phyloP scores from a whole-genome alignment of 2,329 filamentous ascomycete genomes.

The Ceratocystis harringtonii region DNA sequence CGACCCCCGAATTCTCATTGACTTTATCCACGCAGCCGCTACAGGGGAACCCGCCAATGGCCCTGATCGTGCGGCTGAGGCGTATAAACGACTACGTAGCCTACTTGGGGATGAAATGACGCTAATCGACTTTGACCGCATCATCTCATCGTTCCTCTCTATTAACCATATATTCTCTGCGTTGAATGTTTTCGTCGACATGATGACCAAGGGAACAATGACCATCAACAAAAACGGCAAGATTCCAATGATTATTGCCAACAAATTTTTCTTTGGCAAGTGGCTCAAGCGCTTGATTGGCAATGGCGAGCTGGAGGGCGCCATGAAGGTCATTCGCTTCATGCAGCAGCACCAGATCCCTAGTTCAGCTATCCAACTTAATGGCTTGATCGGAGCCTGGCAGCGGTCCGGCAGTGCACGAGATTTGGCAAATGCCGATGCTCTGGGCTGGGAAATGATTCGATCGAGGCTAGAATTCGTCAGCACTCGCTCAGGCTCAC shows the following conservation, averaged over 20 bases:
- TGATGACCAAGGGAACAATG: slow-evolving; percentile 55
- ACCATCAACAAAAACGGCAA: slow-evolving; percentile 29
- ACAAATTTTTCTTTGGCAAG: slow-evolving; percentile 73
- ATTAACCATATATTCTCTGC: slow-evolving; percentile 51
- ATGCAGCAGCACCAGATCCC: slow-evolving; percentile 56
- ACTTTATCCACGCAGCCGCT: slow-evolving; percentile 48
- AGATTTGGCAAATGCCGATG: slow-evolving; percentile 47
- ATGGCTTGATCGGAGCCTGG: slow-evolving; percentile 68
- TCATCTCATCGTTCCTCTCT: slow-evolving; percentile 56
- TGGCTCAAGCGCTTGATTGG: slow-evolving; percentile 78
- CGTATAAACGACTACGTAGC: slow-evolving; percentile 50
- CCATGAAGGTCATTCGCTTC: slow-evolving; percentile 55
- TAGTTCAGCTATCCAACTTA: slow-evolving; percentile 61
- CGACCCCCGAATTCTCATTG: slow-evolving; percentile 44
- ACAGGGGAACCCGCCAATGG: slow-evolving; percentile 26
- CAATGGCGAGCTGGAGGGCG: slow-evolving; percentile 53
- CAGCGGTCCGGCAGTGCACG: slow-evolving; percentile 45
- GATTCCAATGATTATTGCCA: slow-evolving; percentile 39
- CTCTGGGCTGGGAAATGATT: slow-evolving; percentile 64
- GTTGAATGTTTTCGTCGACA: slow-evolving; percentile 68
- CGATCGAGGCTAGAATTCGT: slow-evolving; percentile 50
- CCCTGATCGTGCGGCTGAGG: slow-evolving; percentile 46
- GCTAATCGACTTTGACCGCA: slow-evolving; percentile 61
- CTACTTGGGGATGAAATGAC: slow-evolving; percentile 45
- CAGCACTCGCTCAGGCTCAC: slow-evolving; percentile 27